Conservation (phyloP, 345 rosid genomes). For the Sonneratia caseolaris region DNA sequence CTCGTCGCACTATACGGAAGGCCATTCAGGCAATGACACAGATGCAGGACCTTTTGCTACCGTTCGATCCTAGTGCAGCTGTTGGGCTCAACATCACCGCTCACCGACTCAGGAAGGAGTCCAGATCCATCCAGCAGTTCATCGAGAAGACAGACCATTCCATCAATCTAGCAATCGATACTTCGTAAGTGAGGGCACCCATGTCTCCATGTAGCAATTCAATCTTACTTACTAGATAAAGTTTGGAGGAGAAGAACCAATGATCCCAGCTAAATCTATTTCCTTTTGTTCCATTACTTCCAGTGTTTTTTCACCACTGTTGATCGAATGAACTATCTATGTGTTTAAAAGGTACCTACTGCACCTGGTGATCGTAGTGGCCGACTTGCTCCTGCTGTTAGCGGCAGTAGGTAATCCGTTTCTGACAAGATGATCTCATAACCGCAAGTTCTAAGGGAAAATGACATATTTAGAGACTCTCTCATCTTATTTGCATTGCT, state of each 20-base stretch:
- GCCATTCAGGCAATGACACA: constrained; percentile 23
- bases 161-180: constrained; percentile 33
- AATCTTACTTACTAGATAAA: too few species aligned
- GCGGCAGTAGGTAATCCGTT: constrained; percentile 39
- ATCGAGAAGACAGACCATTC: constrained; percentile 26
- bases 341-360: constrained; percentile 25
- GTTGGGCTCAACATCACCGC: constrained; percentile 27
- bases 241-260: neutral
- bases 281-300: neutral
- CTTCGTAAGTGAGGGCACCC: constrained; percentile 38
- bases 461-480: too few species aligned
- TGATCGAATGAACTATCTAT: neutral
- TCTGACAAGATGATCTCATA: too few species aligned
- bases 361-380: constrained; percentile 31
- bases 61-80: constrained; percentile 32
- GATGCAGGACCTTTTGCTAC: constrained; percentile 35
- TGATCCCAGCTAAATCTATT: neutral
- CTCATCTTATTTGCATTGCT: too few species aligned
- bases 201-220: neutral
- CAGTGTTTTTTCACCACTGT: too few species aligned
- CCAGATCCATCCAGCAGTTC: constrained; percentile 25
- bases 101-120: constrained; percentile 33
- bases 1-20: constrained; percentile 20
- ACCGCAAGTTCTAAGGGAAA: too few species aligned
- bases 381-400: constrained; percentile 38